Percentiles rank a stretch among this genome's conserved stretches.
Conservation (phyloP, 495 filamentous ascomycete genomes). For the Xylaria longipes region DNA sequence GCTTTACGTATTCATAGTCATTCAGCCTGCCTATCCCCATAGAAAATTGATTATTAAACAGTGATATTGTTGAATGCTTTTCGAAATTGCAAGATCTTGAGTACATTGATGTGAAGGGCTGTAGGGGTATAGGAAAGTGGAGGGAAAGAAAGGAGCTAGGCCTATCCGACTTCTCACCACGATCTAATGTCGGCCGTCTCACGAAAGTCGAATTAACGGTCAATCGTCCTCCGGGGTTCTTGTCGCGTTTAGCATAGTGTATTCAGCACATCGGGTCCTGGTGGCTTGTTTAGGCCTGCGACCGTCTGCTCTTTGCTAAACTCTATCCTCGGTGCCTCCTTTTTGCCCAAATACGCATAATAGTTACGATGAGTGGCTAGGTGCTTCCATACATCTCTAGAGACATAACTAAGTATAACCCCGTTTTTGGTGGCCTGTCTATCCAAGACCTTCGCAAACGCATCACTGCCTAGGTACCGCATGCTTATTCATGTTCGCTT, state of each 20-base stretch:
- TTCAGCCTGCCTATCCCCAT: slow-evolving; percentile 1
- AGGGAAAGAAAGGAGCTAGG: neutral
- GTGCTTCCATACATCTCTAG: neutral
- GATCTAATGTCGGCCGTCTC: neutral
- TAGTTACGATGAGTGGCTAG: neutral
- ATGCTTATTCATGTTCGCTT: neutral
- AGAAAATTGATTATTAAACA: slow-evolving; percentile 7
- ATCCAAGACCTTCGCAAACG: neutral
- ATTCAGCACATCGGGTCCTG: neutral
- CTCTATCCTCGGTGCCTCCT: neutral
- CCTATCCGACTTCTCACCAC: neutral
- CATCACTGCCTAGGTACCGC: neutral
- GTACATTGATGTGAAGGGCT: neutral
- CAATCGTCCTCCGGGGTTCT: neutral
- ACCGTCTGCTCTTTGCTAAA: neutral
- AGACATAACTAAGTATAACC: neutral
- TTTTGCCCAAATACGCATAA: neutral
- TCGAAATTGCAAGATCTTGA: neutral
- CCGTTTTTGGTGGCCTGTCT: neutral
- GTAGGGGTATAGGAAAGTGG: too few species aligned
- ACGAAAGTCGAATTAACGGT: neutral
- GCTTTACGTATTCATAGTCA: slow-evolving; percentile 18
- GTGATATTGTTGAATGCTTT: neutral
- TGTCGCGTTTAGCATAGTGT: neutral
- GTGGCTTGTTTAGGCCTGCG: neutral